Base-by-base conservation (phyloP, 2,329 filamentous ascomycete genomes). In the Cladosporium phlei region DNA sequence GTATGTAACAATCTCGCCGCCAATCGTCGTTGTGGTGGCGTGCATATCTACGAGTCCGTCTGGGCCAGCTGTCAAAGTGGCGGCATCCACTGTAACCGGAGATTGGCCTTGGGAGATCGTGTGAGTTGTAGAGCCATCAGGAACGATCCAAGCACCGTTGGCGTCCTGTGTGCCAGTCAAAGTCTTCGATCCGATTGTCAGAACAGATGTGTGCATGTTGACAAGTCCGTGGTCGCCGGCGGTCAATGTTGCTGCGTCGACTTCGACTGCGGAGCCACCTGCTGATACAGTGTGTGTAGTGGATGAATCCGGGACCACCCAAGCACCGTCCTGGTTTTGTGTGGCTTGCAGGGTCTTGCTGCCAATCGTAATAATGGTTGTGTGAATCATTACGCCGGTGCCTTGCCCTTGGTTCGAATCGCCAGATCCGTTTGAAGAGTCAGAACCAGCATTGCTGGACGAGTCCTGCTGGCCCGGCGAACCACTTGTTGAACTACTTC, bases 291-390 rank as follows among this genome's bases (percentile, higher is more conserved):
- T 28, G 11, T 39, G 29, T 21, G 45, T 47, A 4, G 37, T 34
- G 2, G 16, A 14, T 3, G 21, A 16, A n/a, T 39, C 45, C 3
- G 35, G 35, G 9, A 39, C 28, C 7, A 33, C n/a, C 37, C 37
- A 47, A 12, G 35, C 35, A 17, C 45, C 45, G 14, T 37, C 22
- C 3, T 21, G 29, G 17, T 45, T 32, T 21, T 45, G 20, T 12
- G 42, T 35, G 32, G 32, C 35, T 5, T 34, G 24, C 24, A 45
- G 16, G 21, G 27, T 21, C 10, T 35, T 45, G 42, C 27, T 45
- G 14, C 42, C 42, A 9, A 45, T 19, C 1, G 42, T 45, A 16
- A 45, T 45, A 24, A 45, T 17, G 7, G 42, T 45, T 7, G 42
- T 45, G 30, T 45, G 42, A 10, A 44, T 30, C 16, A 34, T 44